Evolutionary conservation across 768 basidiomycete genomes (phyloP).

Genomic region (Phylloporus sp.): DNA sequence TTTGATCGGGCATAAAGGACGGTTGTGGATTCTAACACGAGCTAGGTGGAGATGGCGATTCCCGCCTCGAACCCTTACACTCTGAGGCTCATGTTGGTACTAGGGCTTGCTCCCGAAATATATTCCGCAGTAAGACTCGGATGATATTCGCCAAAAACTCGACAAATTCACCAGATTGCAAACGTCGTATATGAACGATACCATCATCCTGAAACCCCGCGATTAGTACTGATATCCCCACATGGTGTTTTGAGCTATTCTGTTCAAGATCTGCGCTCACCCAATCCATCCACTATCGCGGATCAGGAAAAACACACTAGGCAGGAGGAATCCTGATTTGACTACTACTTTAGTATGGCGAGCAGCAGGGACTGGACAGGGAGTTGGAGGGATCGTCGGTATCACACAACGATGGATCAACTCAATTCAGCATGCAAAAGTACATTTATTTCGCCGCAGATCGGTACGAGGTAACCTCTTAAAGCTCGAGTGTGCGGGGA

Average conservation of each 20-base stretch:
- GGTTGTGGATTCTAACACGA: too few species aligned
- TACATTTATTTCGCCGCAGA: neutral
- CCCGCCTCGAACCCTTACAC: too few species aligned
- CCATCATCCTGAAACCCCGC: neutral
- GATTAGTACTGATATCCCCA: neutral
- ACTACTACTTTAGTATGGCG: neutral
- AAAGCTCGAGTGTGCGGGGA: slow-evolving; percentile 31
- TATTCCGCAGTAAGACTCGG: neutral
- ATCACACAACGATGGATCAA: slow-evolving; percentile 4
- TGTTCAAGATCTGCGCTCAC: neutral
- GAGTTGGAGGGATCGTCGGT: neutral
- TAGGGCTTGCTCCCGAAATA: too few species aligned
- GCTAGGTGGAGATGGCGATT: too few species aligned
- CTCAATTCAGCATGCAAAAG: neutral
- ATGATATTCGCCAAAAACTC: neutral
- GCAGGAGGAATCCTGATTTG: neutral
- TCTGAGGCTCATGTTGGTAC: too few species aligned
- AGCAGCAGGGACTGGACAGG: too few species aligned
- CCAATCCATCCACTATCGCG: neutral
- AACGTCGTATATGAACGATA: neutral
- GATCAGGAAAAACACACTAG: neutral
- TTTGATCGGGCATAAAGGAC: neutral
- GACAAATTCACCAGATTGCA: neutral
- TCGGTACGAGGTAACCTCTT: neutral
- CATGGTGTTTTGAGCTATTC: neutral